A percentile compares a stretch with the other conserved stretches of the same genome.
Conservation (phyloP, 495 filamentous ascomycete genomes). For the Hypoxylon subgilvum region DNA sequence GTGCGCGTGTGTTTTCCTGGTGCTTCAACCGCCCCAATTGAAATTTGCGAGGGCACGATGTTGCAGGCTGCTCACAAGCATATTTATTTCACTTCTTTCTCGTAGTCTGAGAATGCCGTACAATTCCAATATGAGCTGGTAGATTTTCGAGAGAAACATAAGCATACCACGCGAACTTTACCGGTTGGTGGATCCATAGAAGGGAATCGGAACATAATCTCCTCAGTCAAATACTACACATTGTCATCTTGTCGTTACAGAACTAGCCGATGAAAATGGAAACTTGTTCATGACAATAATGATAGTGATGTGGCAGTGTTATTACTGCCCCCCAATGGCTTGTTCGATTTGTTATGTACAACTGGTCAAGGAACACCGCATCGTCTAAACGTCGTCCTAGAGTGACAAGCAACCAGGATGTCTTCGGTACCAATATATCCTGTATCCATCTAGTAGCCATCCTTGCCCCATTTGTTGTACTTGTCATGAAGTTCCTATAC, state of each 20-base stretch:
- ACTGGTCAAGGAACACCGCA: constrained; percentile 7
- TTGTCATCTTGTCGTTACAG: too few relatives aligned
- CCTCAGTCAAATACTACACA: too few relatives aligned
- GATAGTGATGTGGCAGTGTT: too few relatives aligned
- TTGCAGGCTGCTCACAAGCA: constrained; percentile 1
- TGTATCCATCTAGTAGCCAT: constrained; percentile 56
- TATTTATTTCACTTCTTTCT: constrained; percentile 1
- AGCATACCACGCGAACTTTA: background rate
- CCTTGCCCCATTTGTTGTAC: constrained; percentile 99
- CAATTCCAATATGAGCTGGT: constrained; percentile 7
- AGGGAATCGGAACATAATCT: too few relatives aligned
- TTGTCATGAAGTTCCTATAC: constrained; percentile 83
- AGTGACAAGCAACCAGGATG: background rate
- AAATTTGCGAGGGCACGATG: background rate
- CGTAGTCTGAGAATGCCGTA: too few relatives aligned
- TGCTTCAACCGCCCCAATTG: background rate
- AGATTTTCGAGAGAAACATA: background rate
- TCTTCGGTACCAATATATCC: background rate
- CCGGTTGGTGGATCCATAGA: too few relatives aligned
- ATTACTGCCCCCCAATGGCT: too few relatives aligned
- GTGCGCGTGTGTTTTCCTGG: too few relatives aligned
- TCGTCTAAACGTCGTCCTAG: background rate
- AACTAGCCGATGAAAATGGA: too few relatives aligned
- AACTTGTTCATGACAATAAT: too few relatives aligned
- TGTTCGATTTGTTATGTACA: too few relatives aligned